phyloP scores from a whole-genome alignment of 2,329 filamentous ascomycete genomes.

The Alternaria triticimaculans region DNA sequence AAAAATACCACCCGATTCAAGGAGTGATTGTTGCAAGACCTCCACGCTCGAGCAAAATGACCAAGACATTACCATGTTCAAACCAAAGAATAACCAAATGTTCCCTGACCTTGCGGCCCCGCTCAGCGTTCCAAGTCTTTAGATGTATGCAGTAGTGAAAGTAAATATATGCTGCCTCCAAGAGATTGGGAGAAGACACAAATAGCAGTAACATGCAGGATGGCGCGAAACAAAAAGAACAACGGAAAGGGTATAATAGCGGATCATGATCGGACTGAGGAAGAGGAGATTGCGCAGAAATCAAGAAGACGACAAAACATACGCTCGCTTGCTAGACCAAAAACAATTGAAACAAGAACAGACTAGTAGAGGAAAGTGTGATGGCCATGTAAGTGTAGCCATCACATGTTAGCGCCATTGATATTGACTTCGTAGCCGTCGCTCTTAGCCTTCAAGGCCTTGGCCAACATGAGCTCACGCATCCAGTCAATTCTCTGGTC shows the following conservation, averaged over 20 bases:
- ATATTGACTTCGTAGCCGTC: slow-evolving; percentile 83
- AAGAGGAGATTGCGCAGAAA: slow-evolving; percentile 10
- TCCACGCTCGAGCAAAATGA: background rate
- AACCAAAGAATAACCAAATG: slow-evolving; percentile 6
- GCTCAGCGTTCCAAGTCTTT: slow-evolving; percentile 27
- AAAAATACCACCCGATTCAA: slow-evolving; percentile 7
- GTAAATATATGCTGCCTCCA: slow-evolving; percentile 5
- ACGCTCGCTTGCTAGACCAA: slow-evolving; percentile 25
- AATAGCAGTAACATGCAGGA: slow-evolving; percentile 1
- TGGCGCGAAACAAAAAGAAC: slow-evolving; percentile 4
- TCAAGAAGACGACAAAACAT: slow-evolving; percentile 13
- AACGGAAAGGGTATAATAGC: slow-evolving; percentile 40
- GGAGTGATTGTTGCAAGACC: slow-evolving; percentile 9
- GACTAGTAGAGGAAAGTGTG: background rate
- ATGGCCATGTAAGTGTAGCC: background rate
- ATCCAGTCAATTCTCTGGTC: slow-evolving; percentile 98
- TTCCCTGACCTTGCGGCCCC: slow-evolving; percentile 31
- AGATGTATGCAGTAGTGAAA: slow-evolving; percentile 18
- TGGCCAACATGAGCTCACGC: slow-evolving; percentile 89
- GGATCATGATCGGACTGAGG: slow-evolving; percentile 28
- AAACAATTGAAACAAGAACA: slow-evolving; percentile 1
- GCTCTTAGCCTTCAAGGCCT: slow-evolving; percentile 82
- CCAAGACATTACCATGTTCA: slow-evolving; percentile 15
- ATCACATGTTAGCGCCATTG: slow-evolving; percentile 63
- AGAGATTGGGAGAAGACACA: slow-evolving; percentile 10